Evolutionary conservation across 176 grass and related monocot species (phyloP).

Genomic region (Oryza brachyantha): DNA sequence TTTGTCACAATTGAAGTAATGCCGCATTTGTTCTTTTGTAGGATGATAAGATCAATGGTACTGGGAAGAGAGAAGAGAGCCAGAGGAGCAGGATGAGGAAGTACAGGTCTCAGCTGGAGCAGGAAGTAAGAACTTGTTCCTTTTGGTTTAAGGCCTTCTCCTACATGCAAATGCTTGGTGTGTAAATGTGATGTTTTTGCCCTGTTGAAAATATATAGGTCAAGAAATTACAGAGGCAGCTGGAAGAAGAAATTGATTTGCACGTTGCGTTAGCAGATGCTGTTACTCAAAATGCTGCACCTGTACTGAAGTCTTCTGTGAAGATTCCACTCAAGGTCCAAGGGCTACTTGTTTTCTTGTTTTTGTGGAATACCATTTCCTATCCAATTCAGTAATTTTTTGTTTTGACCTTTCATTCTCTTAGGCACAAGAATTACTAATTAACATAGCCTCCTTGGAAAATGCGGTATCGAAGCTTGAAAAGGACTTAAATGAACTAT

Average conservation of each 20-base stretch:
- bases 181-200: background rate
- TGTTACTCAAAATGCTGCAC: conserved; percentile 41
- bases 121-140: conserved; percentile 55
- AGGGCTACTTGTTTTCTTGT: background rate
- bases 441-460: conserved; percentile 67
- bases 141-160: background rate
- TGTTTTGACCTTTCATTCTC: conserved; percentile 7
- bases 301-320: conserved; percentile 50
- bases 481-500: conserved; percentile 82
- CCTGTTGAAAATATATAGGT: conserved; percentile 44
- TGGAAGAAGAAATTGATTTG: conserved; percentile 81
- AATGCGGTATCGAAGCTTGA: conserved; percentile 68
- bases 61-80: conserved; percentile 46
- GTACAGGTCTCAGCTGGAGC: conserved; percentile 74
- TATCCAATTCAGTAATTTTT: conserved; percentile 14
- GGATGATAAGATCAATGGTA: conserved; percentile 57
- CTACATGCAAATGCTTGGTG: background rate
- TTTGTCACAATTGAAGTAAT: conserved; percentile 21
- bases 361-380: background rate
- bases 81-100: conserved; percentile 34
- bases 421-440: conserved; percentile 72
- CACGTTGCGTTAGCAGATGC: conserved; percentile 71
- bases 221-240: conserved; percentile 77
- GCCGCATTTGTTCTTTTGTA: conserved; percentile 25
- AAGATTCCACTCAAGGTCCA: conserved; percentile 78